Evolutionary conservation across 139 green algal genomes (phyloP).

Genomic region (Chlorella sp.): DNA sequence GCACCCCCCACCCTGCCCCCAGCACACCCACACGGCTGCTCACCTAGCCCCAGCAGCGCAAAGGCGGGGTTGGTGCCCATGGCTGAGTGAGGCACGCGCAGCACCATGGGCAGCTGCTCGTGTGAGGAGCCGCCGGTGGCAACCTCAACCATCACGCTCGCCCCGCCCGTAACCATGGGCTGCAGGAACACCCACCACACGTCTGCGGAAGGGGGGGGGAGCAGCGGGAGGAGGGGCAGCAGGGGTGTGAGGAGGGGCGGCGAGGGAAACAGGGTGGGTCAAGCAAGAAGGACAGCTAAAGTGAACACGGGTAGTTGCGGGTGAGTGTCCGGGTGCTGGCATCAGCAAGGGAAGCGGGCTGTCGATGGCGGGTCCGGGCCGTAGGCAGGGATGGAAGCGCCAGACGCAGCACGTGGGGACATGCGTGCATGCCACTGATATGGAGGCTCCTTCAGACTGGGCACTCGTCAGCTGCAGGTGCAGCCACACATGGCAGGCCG

Average conservation of each 20-base stretch:
- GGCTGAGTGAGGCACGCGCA: conserved; percentile 71
- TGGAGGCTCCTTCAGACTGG: too few relatives aligned
- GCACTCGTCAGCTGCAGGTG: too few relatives aligned
- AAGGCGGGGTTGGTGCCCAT: conserved; percentile 30
- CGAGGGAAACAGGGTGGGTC: too few relatives aligned
- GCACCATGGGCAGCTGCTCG: conserved; percentile 85
- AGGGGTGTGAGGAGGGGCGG: neutral
- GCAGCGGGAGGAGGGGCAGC: neutral
- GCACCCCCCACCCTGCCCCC: neutral
- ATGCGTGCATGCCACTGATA: too few relatives aligned
- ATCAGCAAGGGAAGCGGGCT: neutral
- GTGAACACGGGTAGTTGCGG: too few relatives aligned
- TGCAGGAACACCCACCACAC: conserved; percentile 97
- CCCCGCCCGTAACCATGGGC: conserved; percentile 77
- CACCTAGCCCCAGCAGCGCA: conserved; percentile 54
- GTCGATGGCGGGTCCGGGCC: too few relatives aligned
- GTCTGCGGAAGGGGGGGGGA: conserved; percentile 48
- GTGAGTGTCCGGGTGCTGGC: too few relatives aligned
- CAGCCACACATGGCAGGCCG: neutral
- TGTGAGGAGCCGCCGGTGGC: conserved; percentile 51
- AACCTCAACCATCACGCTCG: conserved; percentile 90
- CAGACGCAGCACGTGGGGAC: too few relatives aligned
- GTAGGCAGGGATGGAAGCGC: too few relatives aligned
- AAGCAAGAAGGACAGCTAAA: too few relatives aligned
- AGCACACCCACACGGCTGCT: neutral